Base-by-base conservation (phyloP, 768 basidiomycete genomes). In the Auriscalpium vulgare region DNA sequence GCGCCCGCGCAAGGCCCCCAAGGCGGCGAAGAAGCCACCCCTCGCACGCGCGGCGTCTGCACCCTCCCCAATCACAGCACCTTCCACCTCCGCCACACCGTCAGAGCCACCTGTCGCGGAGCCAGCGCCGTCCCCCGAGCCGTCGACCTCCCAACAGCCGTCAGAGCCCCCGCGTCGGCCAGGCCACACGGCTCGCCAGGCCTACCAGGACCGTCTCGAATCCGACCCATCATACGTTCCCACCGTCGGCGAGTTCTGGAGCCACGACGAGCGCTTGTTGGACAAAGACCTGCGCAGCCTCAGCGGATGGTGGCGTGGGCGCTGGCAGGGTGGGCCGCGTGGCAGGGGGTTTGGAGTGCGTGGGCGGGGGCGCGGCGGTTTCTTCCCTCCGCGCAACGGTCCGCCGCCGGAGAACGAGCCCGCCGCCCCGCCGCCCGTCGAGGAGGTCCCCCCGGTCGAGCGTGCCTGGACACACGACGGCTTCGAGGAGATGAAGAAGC, bases 201-300 rank as follows among this genome's bases (percentile, higher is more conserved):
- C 84, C 17, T 95, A 97, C 70, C 85, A 91, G 59, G 80, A 89
- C 60, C 83, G 86, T 35, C 75, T 95, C 23, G 85, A 91, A 56
- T 75, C 71, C 10, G 94, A 97, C 67, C 93, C 94, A 2, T 89
- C 91, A 2, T 93, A 85, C 67, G 88, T 91, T 34, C 94, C 94
- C 21, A 87, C 84, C 23, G 88, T 95, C 21, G 94, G 94, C 54
- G 87, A 86, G 59, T 97, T 97, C 66, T 97, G 91, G 92, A 85
- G 89, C 5, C 94, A 97, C 66, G 94, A 97, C 68, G 93, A 95
- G 68, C 85, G 94, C 48, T 73, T 93, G 54, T 74, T 91, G 67
- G 87, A 90, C 69, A 89, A 89, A 68, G 84, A 89, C 58, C 70
- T 91, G 44, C 81, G 91, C 44, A 87, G 85, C 66, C 71, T 94